Base-by-base conservation (phyloP, 257 asterid genomes). In the Ophiorrhiza pumila region DNA sequence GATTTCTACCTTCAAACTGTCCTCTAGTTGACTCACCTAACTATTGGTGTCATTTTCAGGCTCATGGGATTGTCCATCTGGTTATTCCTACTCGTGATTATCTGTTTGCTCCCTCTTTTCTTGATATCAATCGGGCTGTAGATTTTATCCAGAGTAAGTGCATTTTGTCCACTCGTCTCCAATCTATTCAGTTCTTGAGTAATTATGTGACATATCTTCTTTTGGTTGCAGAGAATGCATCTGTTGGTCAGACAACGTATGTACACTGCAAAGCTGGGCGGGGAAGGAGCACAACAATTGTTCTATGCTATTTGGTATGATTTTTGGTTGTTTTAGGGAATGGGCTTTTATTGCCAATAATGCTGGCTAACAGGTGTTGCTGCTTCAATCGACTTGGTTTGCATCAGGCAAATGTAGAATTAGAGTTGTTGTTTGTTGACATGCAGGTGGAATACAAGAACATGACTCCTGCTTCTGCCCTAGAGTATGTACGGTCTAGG, bases 221-320 rank as follows among this genome's bases (percentile, higher is more conserved):
- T 60, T 71, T 65, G 75, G 62, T 76, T 68, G 23, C 74, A 90
- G 97, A 87, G 82, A 92, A 90, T 61, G 86, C 91, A 75, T 83
- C 73, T 68, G 61, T 56, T 75, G 94, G 96, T 37, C 89, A 69
- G 39, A 87, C 91, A 66, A 92, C 97, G 0, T 92, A 92, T 69
- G 98, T 92, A 46, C 98, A 92, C 82, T 92, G 96, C 84, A 90
- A 92, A 86, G 98, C 98, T 4, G 98, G 98, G 55, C 87, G 98
- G 57, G 98, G 98, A 84, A 80, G 98, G 84, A 92, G 98, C 89
- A 92, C 98, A 60, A 92, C 98, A 18, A 69, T 92, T 74, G 98
- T 92, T 71, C 96, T 92, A 25, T 92, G 98, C 76, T 92, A 90
- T 85, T 85, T 92, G 95, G 98, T 90, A 25, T 10, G 12, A 50